A percentile compares a stretch with the other conserved stretches of the same genome.
Evolutionary conservation across 768 basidiomycete genomes (phyloP).

Genomic region (Suillus bovinus): DNA sequence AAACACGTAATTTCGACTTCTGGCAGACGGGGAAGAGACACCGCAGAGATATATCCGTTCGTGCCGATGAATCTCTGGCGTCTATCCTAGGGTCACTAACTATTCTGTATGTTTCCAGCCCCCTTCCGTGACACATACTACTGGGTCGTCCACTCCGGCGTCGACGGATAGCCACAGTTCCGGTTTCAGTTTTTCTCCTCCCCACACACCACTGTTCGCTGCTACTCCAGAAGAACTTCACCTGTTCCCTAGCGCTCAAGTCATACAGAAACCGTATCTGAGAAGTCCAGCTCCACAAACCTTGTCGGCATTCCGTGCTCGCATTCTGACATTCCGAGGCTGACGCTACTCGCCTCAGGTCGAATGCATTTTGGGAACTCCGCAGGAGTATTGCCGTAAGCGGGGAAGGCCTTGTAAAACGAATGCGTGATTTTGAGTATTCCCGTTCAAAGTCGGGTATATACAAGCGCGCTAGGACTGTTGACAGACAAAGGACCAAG

Average conservation of each 20-base stretch:
- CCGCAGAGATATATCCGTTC: constrained; percentile 49
- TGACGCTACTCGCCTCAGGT: constrained; percentile 49
- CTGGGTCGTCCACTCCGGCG: constrained; percentile 31
- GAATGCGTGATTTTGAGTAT: constrained; percentile 74
- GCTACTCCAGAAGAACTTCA: constrained; percentile 52
- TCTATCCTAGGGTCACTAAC: constrained; percentile 11
- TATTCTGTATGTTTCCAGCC: constrained; percentile 17
- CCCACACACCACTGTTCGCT: constrained; percentile 41
- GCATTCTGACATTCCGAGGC: constrained; percentile 23
- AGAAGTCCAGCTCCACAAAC: constrained; percentile 24
- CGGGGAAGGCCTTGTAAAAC: constrained; percentile 66
- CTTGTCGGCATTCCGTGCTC: constrained; percentile 20
- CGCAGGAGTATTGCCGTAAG: constrained; percentile 60
- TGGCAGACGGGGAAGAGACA: constrained; percentile 58
- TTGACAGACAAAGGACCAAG: constrained; percentile 40
- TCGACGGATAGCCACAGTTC: constrained; percentile 30
- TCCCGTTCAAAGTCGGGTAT: constrained; percentile 44
- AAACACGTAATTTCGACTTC: constrained; percentile 53
- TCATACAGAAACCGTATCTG: constrained; percentile 8
- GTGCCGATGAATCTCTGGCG: constrained; percentile 19
- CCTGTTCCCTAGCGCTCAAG: constrained; percentile 36
- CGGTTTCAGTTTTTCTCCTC: constrained; percentile 27
- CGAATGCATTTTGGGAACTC: constrained; percentile 66
- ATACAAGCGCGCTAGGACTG: constrained; percentile 39
- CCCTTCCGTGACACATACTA: constrained; percentile 13